These are phyloP conservation scores for Marchantia paleacea DNA, from an alignment of 225 moss, liverwort and hornwort species.

Conservation along the genomic window DNA sequence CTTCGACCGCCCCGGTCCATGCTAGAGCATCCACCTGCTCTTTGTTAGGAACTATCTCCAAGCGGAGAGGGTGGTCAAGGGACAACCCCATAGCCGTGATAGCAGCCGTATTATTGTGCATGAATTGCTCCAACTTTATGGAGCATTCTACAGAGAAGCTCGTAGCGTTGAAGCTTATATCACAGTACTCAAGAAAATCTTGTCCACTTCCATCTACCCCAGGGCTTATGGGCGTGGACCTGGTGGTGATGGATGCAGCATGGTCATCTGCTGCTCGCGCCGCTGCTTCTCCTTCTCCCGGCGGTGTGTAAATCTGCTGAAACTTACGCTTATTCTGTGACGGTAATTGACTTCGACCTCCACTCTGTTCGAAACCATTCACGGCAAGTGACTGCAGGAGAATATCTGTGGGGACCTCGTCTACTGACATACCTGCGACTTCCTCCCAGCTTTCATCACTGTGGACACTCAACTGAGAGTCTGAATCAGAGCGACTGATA, in stretches of 20 bases:
- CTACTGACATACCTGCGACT: background rate
- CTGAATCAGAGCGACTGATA: background rate
- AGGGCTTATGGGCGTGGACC: background rate
- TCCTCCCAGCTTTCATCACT: slow-evolving; percentile 36
- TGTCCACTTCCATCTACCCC: background rate
- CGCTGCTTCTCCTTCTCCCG: background rate
- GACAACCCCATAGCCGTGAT: slow-evolving; percentile 33
- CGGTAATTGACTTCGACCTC: background rate
- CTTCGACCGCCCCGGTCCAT: slow-evolving; percentile 37
- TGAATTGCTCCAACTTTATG: slow-evolving; percentile 26
- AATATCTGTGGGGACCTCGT: background rate
- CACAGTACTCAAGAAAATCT: slow-evolving; percentile 22
- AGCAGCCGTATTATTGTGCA: slow-evolving; percentile 15
- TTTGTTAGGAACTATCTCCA: slow-evolving; percentile 42
- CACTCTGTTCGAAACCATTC: background rate
- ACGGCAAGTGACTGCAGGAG: background rate
- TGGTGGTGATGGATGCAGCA: background rate
- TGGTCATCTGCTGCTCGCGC: background rate
- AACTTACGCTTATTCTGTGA: slow-evolving; percentile 4
- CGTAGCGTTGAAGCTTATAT: slow-evolving; percentile 27
- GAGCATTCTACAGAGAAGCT: slow-evolving; percentile 39
- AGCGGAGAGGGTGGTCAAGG: slow-evolving; percentile 24
- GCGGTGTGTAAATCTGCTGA: background rate
- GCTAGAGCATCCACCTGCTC: slow-evolving; percentile 28
- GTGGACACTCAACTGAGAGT: background rate